phyloP scores from a whole-genome alignment of 2,329 filamentous ascomycete species.

The Alternaria sp. region DNA sequence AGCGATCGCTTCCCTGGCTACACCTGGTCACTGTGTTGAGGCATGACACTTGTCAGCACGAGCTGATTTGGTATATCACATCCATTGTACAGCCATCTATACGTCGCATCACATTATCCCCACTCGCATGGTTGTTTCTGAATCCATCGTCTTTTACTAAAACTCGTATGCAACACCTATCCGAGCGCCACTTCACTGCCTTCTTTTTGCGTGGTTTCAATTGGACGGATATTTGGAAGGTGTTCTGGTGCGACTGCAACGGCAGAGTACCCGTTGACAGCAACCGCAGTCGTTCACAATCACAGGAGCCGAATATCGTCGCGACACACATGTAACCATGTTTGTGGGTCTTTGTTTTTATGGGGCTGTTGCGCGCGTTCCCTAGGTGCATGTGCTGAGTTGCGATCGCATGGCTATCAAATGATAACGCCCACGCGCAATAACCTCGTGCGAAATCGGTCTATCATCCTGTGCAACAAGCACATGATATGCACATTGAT shows the following conservation, averaged over 20 bases:
- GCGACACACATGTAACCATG: background rate
- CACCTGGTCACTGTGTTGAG: background rate
- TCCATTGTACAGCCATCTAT: background rate
- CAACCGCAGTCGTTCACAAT: background rate
- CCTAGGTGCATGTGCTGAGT: background rate
- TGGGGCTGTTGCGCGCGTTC: background rate
- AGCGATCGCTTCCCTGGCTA: background rate
- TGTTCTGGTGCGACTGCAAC: background rate
- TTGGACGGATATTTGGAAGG: background rate
- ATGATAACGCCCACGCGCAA: background rate
- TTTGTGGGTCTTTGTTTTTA: background rate
- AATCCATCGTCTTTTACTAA: background rate
- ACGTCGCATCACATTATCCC: background rate
- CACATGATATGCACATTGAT: background rate
- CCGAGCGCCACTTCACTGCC: background rate
- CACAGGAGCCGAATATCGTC: background rate
- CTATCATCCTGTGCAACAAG: background rate
- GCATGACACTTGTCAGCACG: background rate
- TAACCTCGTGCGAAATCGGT: background rate
- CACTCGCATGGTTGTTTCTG: background rate
- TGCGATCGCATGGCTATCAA: background rate
- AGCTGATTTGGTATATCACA: background rate
- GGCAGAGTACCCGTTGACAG: background rate
- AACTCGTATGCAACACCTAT: background rate
- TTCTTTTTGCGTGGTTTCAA: background rate